A percentile compares a stretch with the other conserved stretches of the same genome.
Conservation (phyloP, 2,329 filamentous ascomycete species). For the Scedosporium apiospermum region DNA sequence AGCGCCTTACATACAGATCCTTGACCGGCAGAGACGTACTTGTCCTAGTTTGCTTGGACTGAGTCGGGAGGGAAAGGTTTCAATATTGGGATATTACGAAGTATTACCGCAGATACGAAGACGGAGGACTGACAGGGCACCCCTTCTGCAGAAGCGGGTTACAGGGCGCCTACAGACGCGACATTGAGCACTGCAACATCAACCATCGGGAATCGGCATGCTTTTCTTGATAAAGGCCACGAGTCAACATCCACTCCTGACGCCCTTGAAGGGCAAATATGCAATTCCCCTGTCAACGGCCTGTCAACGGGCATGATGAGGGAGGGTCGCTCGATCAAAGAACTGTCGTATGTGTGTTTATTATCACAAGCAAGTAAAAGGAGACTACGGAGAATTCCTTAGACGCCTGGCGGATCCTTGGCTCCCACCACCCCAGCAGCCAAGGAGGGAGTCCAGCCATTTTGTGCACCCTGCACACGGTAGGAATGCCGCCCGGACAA, state of each 20-base stretch:
- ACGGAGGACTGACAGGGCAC: neutral
- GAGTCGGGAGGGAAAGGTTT: too few relatives aligned
- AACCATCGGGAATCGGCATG: neutral
- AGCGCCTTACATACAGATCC: neutral
- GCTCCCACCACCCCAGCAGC: neutral
- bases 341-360: neutral
- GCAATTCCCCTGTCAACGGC: neutral
- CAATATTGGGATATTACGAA: neutral
- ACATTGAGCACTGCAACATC: neutral
- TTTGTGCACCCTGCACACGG: constrained; percentile 1
- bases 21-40: neutral
- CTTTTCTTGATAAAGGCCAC: neutral
- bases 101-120: neutral
- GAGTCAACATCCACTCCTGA: neutral
- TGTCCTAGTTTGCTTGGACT: too few relatives aligned
- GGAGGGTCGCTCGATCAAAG: neutral
- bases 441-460: neutral
- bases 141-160: neutral
- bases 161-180: neutral
- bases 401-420: neutral
- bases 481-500: neutral
- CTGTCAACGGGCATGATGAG: neutral
- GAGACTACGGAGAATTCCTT: neutral
- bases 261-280: neutral
- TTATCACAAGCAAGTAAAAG: neutral